Percentiles rank a stretch among this genome's conserved stretches.
These are phyloP conservation scores for Colletotrichum shisoi DNA, from an alignment of 2,329 filamentous ascomycete species.

Conservation along the genomic window DNA sequence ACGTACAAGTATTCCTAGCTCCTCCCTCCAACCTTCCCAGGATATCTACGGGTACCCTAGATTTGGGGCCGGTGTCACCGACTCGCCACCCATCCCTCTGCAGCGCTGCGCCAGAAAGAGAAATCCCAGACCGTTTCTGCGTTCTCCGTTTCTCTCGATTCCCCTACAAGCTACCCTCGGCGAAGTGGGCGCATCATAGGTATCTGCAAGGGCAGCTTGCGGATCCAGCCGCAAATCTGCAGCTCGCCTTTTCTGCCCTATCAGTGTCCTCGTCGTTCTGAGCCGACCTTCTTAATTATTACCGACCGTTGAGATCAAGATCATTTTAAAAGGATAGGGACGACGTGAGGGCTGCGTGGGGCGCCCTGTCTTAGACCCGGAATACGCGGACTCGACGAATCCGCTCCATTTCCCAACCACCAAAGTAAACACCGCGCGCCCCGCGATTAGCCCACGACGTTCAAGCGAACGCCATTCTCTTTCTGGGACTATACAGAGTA, in stretches of 20 bases:
- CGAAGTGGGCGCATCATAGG: constrained; percentile 17
- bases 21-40: not conserved
- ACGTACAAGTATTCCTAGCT: not conserved
- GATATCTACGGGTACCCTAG: not conserved
- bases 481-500: not conserved
- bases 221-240: constrained; percentile 29
- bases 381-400: constrained; percentile 33
- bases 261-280: no score
- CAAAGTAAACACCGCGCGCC: constrained; percentile 19
- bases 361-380: constrained; percentile 18
- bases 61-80: not conserved
- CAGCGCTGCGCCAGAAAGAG: constrained; percentile 1
- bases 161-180: constrained; percentile 23
- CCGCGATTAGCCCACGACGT: constrained; percentile 17
- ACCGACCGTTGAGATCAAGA: not conserved
- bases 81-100: not conserved
- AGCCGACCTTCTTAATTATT: not conserved
- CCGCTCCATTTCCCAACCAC: constrained; percentile 31
- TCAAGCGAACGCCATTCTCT: constrained; percentile 1
- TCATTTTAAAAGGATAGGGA: not conserved
- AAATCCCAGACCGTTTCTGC: constrained; percentile 16
- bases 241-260: not conserved
- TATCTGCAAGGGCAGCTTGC: constrained; percentile 27
- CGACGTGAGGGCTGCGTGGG: constrained; percentile 7
- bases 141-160: not conserved